phyloP scores from a whole-genome alignment of 2,329 filamentous ascomycete species.

The Teratosphaeria epicoccoides region DNA sequence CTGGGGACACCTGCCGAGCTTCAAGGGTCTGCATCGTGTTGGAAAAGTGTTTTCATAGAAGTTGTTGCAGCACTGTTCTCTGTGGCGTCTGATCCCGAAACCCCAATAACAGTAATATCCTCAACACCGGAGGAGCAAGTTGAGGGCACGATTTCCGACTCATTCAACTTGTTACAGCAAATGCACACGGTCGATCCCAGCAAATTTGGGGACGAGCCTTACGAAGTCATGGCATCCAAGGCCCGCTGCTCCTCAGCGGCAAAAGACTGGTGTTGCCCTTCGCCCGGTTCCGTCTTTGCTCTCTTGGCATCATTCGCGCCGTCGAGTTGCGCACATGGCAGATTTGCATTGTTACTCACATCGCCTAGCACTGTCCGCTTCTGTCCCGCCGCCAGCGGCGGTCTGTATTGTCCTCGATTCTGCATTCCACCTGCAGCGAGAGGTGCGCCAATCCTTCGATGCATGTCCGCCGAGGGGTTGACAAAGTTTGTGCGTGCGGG shows the following conservation, averaged over 20 bases:
- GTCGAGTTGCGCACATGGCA: slow-evolving; percentile 17
- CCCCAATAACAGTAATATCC: too few relatives aligned
- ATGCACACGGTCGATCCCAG: neutral
- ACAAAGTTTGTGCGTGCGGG: slow-evolving; percentile 32
- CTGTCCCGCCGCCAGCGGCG: slow-evolving; percentile 26
- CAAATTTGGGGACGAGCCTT: neutral
- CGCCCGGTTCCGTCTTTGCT: slow-evolving; percentile 14
- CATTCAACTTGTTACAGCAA: neutral
- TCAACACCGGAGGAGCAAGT: too few relatives aligned
- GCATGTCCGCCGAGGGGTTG: slow-evolving; percentile 38
- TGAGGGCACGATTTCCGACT: too few relatives aligned
- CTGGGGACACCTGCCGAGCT: too few relatives aligned
- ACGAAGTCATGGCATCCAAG: neutral
- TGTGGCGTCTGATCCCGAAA: too few relatives aligned
- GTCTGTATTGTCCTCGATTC: slow-evolving; percentile 37
- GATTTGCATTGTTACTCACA: slow-evolving; percentile 30
- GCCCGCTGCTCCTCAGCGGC: neutral
- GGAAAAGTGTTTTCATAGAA: too few relatives aligned
- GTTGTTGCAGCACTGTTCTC: too few relatives aligned
- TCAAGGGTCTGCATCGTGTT: too few relatives aligned
- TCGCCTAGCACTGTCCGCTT: slow-evolving; percentile 33
- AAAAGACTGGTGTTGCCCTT: neutral
- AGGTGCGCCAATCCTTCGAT: slow-evolving; percentile 41
- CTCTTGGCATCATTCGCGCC: slow-evolving; percentile 32
- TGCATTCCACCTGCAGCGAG: slow-evolving; percentile 24